These are phyloP conservation scores for Staphylotrichum tortipilum DNA, from an alignment of 495 filamentous ascomycete genomes.

Conservation along the genomic window DNA sequence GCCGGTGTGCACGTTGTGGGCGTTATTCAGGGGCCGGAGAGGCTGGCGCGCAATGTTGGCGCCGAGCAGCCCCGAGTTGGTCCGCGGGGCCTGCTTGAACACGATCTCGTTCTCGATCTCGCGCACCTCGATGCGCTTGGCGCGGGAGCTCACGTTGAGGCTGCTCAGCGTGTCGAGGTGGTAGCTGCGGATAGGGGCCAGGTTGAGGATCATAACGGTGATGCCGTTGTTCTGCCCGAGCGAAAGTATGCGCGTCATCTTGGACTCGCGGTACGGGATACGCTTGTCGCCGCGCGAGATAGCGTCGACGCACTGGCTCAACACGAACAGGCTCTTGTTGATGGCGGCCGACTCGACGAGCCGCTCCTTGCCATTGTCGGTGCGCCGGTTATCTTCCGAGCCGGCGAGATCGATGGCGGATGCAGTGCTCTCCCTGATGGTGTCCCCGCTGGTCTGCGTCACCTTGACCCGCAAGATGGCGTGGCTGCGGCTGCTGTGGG, in stretches of 20 bases:
- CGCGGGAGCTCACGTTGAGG: slow-evolving; percentile 88
- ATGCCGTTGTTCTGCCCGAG: slow-evolving; percentile 93
- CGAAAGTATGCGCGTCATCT: slow-evolving; percentile 93
- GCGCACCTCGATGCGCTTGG: slow-evolving; percentile 91
- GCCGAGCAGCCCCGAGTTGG: slow-evolving; percentile 38
- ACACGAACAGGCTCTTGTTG: slow-evolving; percentile 93
- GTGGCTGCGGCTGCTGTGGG: slow-evolving; percentile 87
- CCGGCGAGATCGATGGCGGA: slow-evolving; percentile 96
- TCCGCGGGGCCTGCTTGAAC: slow-evolving; percentile 60
- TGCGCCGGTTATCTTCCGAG: slow-evolving; percentile 90
- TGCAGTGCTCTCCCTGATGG: slow-evolving; percentile 67
- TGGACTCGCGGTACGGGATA: slow-evolving; percentile 89
- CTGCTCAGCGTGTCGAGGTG: slow-evolving; percentile 91
- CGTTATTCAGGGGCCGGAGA: slow-evolving; percentile 60
- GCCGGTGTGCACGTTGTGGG: slow-evolving; percentile 50
- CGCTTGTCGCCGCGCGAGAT: slow-evolving; percentile 62
- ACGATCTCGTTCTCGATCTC: slow-evolving; percentile 91
- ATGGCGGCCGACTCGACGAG: slow-evolving; percentile 95
- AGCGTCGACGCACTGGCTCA: slow-evolving; percentile 93
- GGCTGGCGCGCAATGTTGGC: slow-evolving; percentile 58
- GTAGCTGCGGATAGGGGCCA: slow-evolving; percentile 77
- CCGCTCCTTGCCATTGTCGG: slow-evolving; percentile 88
- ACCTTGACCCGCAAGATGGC: slow-evolving; percentile 89
- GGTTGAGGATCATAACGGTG: slow-evolving; percentile 93
- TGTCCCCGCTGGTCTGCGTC: slow-evolving; percentile 60